Base-by-base conservation (phyloP, 306 rosid species). In the Cucurbita ficifolia region DNA sequence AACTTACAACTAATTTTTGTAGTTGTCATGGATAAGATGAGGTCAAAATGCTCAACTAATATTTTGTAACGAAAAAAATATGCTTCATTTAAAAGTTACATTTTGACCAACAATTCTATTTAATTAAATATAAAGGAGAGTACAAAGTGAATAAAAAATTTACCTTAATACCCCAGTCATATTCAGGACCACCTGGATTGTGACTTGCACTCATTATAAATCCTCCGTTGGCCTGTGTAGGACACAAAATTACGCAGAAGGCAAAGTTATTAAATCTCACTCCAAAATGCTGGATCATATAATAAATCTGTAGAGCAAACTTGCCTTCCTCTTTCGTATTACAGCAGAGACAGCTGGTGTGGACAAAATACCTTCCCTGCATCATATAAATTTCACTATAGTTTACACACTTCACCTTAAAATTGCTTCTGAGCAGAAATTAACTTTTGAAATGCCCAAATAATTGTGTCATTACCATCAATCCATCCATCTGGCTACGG, bases 151-250 rank as follows among this genome's bases (percentile, higher is more conserved):
- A n/a, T 16, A 50, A 43, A 53, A 80, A 75, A 6, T 7, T 88
- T 79, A 95, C 99, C 96, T 95, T 95, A 78, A 95, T 95, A 67
- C 97, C 99, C 99, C 97, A 95, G 80, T 95, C 99, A 81, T 89
- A 88, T 64, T 95, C 97, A 79, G 97, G 97, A 7, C 99, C 99
- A 36, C 99, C 97, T 14, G 97, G 99, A 83, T 95, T 91, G 76
- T 95, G 99, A 85, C 97, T 95, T 46, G 97, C 97, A 77, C 99
- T 95, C 99, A 91, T 95, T 76, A 95, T 85, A 82, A 95, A 91
- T 82, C 99, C 99, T 75, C 99, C 97, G 78, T 95, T 89, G 63
- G 97, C 99, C 97, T 94, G 65, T 51, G 83, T 76, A 55, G 60
- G 76, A 63, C 11, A 59, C 74, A 54, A 42, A 78, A 38, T 17